Conservation (phyloP, 345 rosid species). For the Brassica nigra region DNA sequence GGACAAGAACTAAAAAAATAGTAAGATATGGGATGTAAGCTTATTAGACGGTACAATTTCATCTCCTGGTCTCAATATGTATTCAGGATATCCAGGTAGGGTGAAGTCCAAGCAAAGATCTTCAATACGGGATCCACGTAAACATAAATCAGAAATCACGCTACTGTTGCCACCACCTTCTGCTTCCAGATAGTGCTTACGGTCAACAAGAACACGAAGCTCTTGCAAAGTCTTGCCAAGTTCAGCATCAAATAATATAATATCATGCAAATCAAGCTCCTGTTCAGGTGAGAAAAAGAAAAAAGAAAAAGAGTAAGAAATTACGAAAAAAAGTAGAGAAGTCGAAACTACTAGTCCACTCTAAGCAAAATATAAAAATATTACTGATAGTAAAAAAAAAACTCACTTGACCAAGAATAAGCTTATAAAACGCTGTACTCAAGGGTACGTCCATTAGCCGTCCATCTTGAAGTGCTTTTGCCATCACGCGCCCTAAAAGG, state of each 20-base stretch:
- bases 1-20: constrained; percentile 1
- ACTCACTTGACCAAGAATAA: constrained; percentile 88
- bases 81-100: constrained; percentile 95
- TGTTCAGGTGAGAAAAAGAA: constrained; percentile 42
- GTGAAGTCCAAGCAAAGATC: constrained; percentile 92
- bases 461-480: constrained; percentile 99
- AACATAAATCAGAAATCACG: constrained; percentile 49
- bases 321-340: background rate
- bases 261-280: constrained; percentile 98
- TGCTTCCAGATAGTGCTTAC: constrained; percentile 74
- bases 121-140: constrained; percentile 69
- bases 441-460: constrained; percentile 88
- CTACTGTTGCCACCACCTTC: constrained; percentile 40
- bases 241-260: constrained; percentile 75
- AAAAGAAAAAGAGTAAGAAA: background rate
- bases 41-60: constrained; percentile 57
- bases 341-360: background rate
- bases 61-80: constrained; percentile 75
- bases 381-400: background rate
- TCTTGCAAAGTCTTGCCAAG: constrained; percentile 91
- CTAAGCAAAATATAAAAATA: background rate
- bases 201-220: constrained; percentile 68
- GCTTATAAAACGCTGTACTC: constrained; percentile 82
- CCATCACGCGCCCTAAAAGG: constrained; percentile 93
- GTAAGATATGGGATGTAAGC: constrained; percentile 5